Conservation (phyloP, 257 asterid species). For the Solanum sitiens region DNA sequence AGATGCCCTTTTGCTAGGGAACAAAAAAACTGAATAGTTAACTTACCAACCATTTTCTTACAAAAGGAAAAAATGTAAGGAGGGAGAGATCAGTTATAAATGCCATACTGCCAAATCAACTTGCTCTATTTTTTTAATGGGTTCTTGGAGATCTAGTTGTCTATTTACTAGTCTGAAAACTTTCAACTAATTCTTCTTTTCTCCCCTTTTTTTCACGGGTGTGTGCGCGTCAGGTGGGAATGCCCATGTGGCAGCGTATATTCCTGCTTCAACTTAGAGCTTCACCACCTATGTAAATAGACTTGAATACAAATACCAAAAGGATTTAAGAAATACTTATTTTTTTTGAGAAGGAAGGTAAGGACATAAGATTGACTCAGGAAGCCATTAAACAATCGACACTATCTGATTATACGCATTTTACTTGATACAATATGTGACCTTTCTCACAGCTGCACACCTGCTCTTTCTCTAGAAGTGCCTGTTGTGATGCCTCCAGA, state of each 20-base stretch:
- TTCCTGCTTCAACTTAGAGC: neutral
- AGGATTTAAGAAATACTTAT: neutral
- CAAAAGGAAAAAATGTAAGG: neutral
- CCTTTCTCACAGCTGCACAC: conserved; percentile 19
- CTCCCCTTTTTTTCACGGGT: neutral
- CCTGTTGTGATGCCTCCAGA: conserved; percentile 74
- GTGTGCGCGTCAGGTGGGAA: neutral
- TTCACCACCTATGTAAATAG: neutral
- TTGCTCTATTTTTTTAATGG: neutral
- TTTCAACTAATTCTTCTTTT: neutral
- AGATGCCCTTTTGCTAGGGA: neutral
- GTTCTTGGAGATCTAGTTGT: neutral
- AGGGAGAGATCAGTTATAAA: neutral
- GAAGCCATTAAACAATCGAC: neutral
- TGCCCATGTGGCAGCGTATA: neutral
- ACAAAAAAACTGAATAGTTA: neutral
- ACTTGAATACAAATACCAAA: neutral
- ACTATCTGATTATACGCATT: neutral
- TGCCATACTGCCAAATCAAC: neutral
- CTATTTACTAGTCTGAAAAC: neutral
- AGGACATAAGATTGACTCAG: neutral
- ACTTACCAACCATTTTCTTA: neutral
- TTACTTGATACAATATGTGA: neutral
- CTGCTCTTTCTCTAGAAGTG: conserved; percentile 82
- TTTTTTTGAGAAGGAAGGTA: neutral